Evolutionary conservation across 345 rosid genomes (phyloP).

Genomic region (Lepidium africanum): DNA sequence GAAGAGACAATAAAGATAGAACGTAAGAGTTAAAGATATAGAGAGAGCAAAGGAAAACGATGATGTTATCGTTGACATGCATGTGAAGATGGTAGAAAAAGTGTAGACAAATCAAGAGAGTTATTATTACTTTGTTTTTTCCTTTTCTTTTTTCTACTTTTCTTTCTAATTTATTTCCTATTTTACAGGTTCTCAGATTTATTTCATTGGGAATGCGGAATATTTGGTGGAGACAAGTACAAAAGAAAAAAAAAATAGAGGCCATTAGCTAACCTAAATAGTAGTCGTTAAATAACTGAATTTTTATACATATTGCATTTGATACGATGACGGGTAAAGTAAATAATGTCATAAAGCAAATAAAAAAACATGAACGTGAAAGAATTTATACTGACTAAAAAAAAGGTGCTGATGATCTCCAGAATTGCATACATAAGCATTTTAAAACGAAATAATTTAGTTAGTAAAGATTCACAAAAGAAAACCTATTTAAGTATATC

Average conservation of each 20-base stretch:
- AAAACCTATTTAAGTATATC: too few relatives aligned
- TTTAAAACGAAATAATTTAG: too few relatives aligned
- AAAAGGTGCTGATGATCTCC: too few relatives aligned
- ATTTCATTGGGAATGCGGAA: neutral
- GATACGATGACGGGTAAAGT: too few relatives aligned
- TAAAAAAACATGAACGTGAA: too few relatives aligned
- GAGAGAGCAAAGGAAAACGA: neutral
- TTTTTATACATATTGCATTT: neutral
- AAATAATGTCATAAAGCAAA: too few relatives aligned
- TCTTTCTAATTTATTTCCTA: neutral
- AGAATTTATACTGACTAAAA: too few relatives aligned
- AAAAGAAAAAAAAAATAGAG: neutral
- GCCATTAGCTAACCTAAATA: neutral
- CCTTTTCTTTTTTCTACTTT: neutral
- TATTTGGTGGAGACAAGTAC: neutral
- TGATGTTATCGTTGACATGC: conserved; percentile 1
- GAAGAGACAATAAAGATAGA: neutral
- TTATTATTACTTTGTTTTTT: neutral
- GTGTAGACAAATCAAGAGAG: neutral
- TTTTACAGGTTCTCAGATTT: neutral
- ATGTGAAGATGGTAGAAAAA: conserved; percentile 4
- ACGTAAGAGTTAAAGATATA: neutral
- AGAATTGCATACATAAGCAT: too few relatives aligned
- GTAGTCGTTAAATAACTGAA: neutral
- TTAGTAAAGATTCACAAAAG: too few relatives aligned